These are phyloP conservation scores for Chytridiales sp. DNA, from an alignment of 371 early-diverging fungal genomes.

Conservation along the genomic window DNA sequence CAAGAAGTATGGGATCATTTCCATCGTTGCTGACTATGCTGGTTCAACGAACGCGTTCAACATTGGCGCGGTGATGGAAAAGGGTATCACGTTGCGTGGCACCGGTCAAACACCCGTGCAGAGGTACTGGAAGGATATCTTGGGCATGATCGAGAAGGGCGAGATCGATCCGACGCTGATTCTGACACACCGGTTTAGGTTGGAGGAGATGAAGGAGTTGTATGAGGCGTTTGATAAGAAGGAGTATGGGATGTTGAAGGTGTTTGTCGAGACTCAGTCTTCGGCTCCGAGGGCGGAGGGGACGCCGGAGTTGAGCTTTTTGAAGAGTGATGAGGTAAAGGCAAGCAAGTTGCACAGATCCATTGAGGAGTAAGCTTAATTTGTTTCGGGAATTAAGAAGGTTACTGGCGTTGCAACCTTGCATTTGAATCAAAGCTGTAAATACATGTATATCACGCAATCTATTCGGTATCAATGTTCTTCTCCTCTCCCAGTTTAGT, in stretches of 20 bases:
- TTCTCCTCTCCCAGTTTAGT: no score
- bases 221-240: slow-evolving; percentile 58
- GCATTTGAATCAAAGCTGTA: no score
- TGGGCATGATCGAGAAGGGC: slow-evolving; percentile 42
- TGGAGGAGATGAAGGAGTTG: slow-evolving; percentile 50
- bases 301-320: not conserved
- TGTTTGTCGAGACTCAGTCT: slow-evolving; percentile 20
- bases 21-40: slow-evolving; percentile 27
- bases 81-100: slow-evolving; percentile 46
- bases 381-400: no score
- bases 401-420: no score
- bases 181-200: slow-evolving; percentile 54
- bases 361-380: no score
- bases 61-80: slow-evolving; percentile 66
- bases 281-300: slow-evolving; percentile 7
- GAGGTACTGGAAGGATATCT: slow-evolving; percentile 50
- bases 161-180: slow-evolving; percentile 56
- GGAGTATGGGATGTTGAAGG: slow-evolving; percentile 46
- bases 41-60: slow-evolving; percentile 51
- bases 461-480: no score
- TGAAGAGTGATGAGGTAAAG: no score
- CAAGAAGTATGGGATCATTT: slow-evolving; percentile 50
- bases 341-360: no score
- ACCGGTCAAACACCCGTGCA: slow-evolving; percentile 62
- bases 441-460: no score